Percentiles rank a stretch among this genome's conserved stretches.
These are phyloP conservation scores for Backusella sp. DNA, from an alignment of 192 early-diverging fungal genomes.

Conservation along the genomic window DNA sequence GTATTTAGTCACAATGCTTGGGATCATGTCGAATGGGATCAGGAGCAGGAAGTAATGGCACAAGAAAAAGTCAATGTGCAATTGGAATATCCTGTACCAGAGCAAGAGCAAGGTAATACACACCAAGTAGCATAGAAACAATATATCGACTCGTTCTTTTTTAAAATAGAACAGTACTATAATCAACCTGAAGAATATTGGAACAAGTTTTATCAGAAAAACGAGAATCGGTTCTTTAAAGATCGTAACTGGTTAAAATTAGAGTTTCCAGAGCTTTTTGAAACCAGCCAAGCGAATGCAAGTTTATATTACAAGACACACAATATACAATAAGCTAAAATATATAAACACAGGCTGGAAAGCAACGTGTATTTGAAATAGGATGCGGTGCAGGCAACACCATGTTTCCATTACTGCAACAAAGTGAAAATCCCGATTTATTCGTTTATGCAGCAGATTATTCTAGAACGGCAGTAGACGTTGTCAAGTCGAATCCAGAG, in stretches of 20 bases:
- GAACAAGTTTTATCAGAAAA: conserved; percentile 81
- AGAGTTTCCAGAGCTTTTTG: conserved; percentile 90
- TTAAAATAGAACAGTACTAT: conserved; percentile 41
- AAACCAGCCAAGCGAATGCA: conserved; percentile 43
- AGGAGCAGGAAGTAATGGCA: conserved; percentile 81
- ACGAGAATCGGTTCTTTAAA: conserved; percentile 91
- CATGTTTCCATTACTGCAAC: conserved; percentile 86
- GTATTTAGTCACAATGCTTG: conserved; percentile 94
- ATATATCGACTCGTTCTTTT: neutral
- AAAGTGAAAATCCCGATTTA: conserved; percentile 69
- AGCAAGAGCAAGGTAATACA: conserved; percentile 47
- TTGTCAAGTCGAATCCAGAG: conserved; percentile 76
- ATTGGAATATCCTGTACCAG: conserved; percentile 62
- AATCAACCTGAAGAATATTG: conserved; percentile 57
- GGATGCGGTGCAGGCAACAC: conserved; percentile 98
- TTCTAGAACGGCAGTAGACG: conserved; percentile 82
- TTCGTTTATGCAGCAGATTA: conserved; percentile 94
- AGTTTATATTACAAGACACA: conserved; percentile 4
- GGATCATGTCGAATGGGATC: conserved; percentile 92
- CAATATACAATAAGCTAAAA: neutral
- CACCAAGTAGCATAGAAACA: neutral
- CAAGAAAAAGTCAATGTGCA: conserved; percentile 74
- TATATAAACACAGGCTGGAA: conserved; percentile 41
- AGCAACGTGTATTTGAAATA: conserved; percentile 77
- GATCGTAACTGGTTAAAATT: conserved; percentile 94